These are phyloP conservation scores for Trichoderma harzianum DNA, from an alignment of 2,329 filamentous ascomycete species.

Conservation along the genomic window DNA sequence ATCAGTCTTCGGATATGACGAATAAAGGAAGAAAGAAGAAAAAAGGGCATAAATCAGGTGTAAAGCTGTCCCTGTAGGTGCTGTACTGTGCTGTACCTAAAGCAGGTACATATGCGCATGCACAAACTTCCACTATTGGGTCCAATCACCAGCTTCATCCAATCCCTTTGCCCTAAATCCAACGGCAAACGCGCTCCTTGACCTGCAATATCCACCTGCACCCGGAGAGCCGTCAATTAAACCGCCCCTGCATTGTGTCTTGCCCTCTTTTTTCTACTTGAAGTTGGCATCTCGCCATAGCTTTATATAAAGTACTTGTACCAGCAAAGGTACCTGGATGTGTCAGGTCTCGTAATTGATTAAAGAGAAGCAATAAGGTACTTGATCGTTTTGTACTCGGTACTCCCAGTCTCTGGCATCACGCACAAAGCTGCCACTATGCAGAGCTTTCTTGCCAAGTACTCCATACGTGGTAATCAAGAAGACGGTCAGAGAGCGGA, in stretches of 20 bases:
- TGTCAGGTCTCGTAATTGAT: not conserved
- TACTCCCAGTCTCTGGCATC: not conserved
- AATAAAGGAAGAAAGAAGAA: not conserved
- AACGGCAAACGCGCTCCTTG: not conserved
- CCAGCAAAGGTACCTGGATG: not conserved
- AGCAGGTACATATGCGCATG: not conserved
- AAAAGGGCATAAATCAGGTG: not conserved
- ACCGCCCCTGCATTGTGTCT: not conserved
- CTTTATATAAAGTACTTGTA: not conserved
- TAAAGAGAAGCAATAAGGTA: not conserved
- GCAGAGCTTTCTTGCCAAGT: not conserved
- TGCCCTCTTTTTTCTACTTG: not conserved
- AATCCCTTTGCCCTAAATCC: not conserved
- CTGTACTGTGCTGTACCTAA: not conserved
- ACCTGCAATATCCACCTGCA: not conserved
- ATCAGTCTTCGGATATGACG: not conserved
- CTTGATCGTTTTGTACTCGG: not conserved
- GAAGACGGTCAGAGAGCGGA: not conserved
- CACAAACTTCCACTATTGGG: not conserved
- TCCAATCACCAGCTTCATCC: not conserved
- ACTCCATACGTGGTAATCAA: not conserved
- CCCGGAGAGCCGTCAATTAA: constrained; percentile 4
- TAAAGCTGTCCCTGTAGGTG: not conserved
- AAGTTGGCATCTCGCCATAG: not conserved
- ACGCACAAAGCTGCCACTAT: not conserved